phyloP scores from a whole-genome alignment of 345 rosid species.

The Arabis alpina region DNA sequence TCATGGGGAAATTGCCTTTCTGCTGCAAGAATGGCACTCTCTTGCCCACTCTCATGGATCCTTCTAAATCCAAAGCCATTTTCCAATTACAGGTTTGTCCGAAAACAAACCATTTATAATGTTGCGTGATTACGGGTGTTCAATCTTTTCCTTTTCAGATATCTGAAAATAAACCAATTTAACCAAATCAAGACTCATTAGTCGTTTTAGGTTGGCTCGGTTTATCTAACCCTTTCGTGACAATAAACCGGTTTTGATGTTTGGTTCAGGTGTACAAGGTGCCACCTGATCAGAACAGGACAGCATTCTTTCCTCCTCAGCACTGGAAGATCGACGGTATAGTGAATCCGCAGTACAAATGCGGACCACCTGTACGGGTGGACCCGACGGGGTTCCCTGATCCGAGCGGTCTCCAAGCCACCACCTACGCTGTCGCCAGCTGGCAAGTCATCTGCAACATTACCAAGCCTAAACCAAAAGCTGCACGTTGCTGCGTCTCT shows the following conservation, averaged over 20 bases:
- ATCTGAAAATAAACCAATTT: too few relatives aligned
- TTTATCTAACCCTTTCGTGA: too few relatives aligned
- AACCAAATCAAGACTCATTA: too few relatives aligned
- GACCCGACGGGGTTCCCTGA: constrained; percentile 78
- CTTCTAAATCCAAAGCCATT: constrained; percentile 53
- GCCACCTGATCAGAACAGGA: constrained; percentile 74
- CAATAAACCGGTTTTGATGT: constrained; percentile 29
- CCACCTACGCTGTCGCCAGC: constrained; percentile 62
- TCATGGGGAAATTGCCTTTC: constrained; percentile 65
- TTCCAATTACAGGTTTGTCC: constrained; percentile 71
- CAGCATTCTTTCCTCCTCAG: constrained; percentile 72
- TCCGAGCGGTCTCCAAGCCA: constrained; percentile 65
- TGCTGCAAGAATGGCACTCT: constrained; percentile 83
- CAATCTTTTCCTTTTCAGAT: neutral
- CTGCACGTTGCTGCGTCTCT: constrained; percentile 81
- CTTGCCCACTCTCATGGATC: constrained; percentile 70
- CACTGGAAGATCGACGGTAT: constrained; percentile 73
- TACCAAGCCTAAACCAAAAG: constrained; percentile 57
- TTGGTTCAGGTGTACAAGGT: constrained; percentile 65
- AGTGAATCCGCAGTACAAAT: constrained; percentile 68
- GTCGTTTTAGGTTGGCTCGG: too few relatives aligned
- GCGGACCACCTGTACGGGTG: constrained; percentile 72
- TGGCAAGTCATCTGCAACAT: constrained; percentile 89
- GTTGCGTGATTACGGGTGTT: neutral
- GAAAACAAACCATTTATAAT: neutral